Evolutionary conservation across 345 rosid species (phyloP).

Genomic region (Brassica rapa): DNA sequence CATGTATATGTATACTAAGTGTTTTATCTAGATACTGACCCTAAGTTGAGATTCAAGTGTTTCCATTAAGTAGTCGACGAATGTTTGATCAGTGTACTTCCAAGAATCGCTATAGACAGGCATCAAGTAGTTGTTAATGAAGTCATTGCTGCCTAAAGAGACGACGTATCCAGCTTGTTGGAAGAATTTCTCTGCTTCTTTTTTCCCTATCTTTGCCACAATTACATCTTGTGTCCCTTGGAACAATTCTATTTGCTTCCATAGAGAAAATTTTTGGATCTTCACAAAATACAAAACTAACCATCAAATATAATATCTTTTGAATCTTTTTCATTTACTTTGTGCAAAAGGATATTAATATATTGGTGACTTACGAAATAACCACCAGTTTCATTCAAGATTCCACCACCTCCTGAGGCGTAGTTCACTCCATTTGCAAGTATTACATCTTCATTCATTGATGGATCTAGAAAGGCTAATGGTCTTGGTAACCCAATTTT

Average conservation of each 20-base stretch:
- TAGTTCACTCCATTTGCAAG: constrained; percentile 82
- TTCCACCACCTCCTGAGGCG: constrained; percentile 99
- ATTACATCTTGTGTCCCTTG: constrained; percentile 64
- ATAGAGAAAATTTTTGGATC: constrained; percentile 76
- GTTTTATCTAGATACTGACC: constrained; percentile 35
- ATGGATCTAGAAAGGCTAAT: constrained; percentile 81
- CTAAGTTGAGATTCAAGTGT: constrained; percentile 68
- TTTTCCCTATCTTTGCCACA: constrained; percentile 50
- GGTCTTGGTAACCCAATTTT: constrained; percentile 79
- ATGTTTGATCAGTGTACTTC: constrained; percentile 77
- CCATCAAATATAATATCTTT: background rate
- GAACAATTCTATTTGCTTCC: constrained; percentile 83
- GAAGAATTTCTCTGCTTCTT: constrained; percentile 69
- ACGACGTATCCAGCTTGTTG: constrained; percentile 66
- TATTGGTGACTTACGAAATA: constrained; percentile 62
- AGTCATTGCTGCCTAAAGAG: constrained; percentile 96
- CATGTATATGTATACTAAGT: background rate
- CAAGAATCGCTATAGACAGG: constrained; percentile 86
- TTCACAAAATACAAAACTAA: constrained; percentile 29
- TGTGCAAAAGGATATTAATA: background rate
- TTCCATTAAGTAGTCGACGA: constrained; percentile 64
- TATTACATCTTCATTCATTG: constrained; percentile 68
- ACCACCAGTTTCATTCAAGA: constrained; percentile 85
- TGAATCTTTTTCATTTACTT: background rate
- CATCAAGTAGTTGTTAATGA: constrained; percentile 94